Evolutionary conservation across 106 monocot genomes (phyloP).

Genomic region (Dactylorhiza incarnata): DNA sequence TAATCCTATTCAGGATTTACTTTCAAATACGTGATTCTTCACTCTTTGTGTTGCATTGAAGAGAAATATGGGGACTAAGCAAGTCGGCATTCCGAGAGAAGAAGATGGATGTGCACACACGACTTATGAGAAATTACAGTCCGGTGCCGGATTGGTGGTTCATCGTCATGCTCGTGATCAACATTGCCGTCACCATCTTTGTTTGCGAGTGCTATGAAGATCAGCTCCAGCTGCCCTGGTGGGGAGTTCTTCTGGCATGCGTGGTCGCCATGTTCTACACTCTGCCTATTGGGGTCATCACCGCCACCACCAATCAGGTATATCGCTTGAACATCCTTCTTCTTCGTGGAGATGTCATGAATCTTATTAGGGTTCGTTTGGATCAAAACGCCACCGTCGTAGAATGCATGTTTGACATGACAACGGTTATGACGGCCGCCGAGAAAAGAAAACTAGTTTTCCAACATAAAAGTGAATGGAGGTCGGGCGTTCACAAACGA

Average conservation of each 20-base stretch:
- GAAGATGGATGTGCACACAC: slow-evolving; percentile 85
- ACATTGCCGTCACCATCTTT: slow-evolving; percentile 54
- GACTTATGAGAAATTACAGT: slow-evolving; percentile 73
- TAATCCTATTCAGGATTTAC: not conserved
- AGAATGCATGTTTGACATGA: too few relatives aligned
- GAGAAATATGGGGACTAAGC: slow-evolving; percentile 74
- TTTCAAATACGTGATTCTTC: not conserved
- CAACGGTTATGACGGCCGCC: too few relatives aligned
- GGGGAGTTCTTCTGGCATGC: slow-evolving; percentile 68
- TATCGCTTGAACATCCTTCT: too few relatives aligned
- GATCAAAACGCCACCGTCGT: too few relatives aligned
- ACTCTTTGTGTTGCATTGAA: slow-evolving; percentile 4
- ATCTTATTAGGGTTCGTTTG: too few relatives aligned
- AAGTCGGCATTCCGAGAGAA: slow-evolving; percentile 65
- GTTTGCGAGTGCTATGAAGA: slow-evolving; percentile 78
- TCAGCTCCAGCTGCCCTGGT: slow-evolving; percentile 91
- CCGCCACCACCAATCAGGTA: slow-evolving; percentile 23
- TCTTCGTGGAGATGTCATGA: too few relatives aligned
- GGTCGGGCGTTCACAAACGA: too few relatives aligned
- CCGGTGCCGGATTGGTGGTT: slow-evolving; percentile 95
- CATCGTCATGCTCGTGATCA: slow-evolving; percentile 55
- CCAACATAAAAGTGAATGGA: too few relatives aligned
- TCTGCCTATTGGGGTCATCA: slow-evolving; percentile 24
- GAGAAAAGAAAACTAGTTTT: too few relatives aligned
- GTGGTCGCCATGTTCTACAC: slow-evolving; percentile 19